Percentiles rank a stretch among this genome's conserved stretches.
Conservation (phyloP, 2,329 filamentous ascomycete genomes). For the Fusarium abutilonis region DNA sequence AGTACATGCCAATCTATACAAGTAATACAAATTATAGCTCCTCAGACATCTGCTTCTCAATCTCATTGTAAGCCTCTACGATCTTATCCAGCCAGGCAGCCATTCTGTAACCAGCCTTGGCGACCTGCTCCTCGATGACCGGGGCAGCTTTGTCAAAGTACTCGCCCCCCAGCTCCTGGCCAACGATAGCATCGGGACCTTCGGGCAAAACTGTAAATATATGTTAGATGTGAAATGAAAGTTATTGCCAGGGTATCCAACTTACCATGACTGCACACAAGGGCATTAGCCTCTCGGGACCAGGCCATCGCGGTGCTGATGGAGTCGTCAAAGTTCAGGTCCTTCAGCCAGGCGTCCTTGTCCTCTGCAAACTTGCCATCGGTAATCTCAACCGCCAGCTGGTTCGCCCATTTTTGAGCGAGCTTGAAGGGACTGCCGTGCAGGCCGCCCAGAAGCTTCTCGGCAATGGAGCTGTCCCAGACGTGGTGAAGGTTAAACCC, state of each 20-base stretch:
- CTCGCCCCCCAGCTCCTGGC: constrained; percentile 68
- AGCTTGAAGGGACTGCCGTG: constrained; percentile 60
- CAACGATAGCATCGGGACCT: constrained; percentile 65
- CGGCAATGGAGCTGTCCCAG: constrained; percentile 77
- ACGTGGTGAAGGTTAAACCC: constrained; percentile 75
- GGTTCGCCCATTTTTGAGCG: constrained; percentile 66
- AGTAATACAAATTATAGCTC: constrained; percentile 44
- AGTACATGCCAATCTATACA: not conserved
- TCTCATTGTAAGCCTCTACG: constrained; percentile 52
- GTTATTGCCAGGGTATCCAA: constrained; percentile 17
- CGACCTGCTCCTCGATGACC: constrained; percentile 72
- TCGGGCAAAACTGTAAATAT: constrained; percentile 65
- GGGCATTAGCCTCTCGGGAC: constrained; percentile 70
- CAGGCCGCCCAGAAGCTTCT: constrained; percentile 69
- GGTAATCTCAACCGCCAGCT: constrained; percentile 64
- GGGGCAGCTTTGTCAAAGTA: constrained; percentile 73
- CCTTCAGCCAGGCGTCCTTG: constrained; percentile 65
- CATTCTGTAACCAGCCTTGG: constrained; percentile 74
- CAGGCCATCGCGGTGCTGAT: constrained; percentile 67
- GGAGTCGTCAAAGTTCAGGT: constrained; percentile 64
- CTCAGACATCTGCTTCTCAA: constrained; percentile 38
- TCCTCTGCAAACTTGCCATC: constrained; percentile 63
- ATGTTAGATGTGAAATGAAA: constrained; percentile 29
- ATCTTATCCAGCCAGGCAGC: constrained; percentile 74
- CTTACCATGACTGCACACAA: constrained; percentile 70